Conservation (phyloP, 805 yeast species). For the Saturnispora sekii region DNA sequence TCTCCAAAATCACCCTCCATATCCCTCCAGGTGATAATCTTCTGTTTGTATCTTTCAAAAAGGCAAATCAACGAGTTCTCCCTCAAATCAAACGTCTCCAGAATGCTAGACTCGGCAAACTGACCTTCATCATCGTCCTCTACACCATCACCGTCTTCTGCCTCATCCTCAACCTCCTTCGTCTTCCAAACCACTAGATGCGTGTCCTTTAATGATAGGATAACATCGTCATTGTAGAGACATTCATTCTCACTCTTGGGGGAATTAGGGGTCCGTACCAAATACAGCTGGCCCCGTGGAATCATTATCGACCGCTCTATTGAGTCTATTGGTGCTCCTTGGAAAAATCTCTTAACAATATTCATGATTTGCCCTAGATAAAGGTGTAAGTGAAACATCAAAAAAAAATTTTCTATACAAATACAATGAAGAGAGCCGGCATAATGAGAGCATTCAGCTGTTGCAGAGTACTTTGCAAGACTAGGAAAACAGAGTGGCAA, state of each 20-base stretch:
- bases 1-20: constrained; percentile 82
- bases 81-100: constrained; percentile 61
- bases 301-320: constrained; percentile 56
- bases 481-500: constrained; percentile 25
- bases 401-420: neutral
- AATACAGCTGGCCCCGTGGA: constrained; percentile 70
- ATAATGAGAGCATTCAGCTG: no score
- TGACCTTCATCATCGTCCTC: constrained; percentile 33
- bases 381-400: neutral
- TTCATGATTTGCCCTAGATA: constrained; percentile 42
- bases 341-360: constrained; percentile 50
- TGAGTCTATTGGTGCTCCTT: constrained; percentile 26
- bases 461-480: neutral
- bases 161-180: constrained; percentile 51
- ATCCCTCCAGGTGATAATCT: constrained; percentile 72
- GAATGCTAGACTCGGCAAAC: constrained; percentile 39
- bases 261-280: constrained; percentile 64
- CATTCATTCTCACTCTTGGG: constrained; percentile 86
- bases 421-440: no score
- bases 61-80: constrained; percentile 49
- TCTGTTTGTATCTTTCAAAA: constrained; percentile 38
- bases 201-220: constrained; percentile 21
- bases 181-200: constrained; percentile 65
- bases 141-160: constrained; percentile 38
- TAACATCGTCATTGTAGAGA: constrained; percentile 69